phyloP scores from a whole-genome alignment of 2,329 filamentous ascomycete genomes.

The Furcasterigmium sp. region DNA sequence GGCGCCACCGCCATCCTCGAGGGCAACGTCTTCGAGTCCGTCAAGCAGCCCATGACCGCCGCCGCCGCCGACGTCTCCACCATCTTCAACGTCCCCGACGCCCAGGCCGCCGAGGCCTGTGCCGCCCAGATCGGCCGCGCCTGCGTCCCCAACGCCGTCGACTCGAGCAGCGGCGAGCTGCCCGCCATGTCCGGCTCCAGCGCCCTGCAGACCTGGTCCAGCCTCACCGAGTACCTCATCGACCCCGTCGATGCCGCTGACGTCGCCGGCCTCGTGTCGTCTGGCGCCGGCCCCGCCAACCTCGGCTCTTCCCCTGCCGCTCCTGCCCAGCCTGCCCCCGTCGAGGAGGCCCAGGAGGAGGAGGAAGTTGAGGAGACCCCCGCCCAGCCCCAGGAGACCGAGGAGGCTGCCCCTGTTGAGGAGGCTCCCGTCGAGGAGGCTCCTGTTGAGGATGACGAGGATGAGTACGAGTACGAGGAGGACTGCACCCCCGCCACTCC shows the following conservation, averaged over 20 bases:
- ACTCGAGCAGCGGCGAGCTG: conserved; percentile 15
- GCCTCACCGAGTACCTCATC: conserved; percentile 15
- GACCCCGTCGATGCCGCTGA: conserved; percentile 16
- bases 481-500: no score
- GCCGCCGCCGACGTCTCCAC: conserved; percentile 13
- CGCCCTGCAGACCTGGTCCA: conserved; percentile 11
- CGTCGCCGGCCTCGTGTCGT: conserved; percentile 16
- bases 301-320: conserved; percentile 10
- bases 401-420: no score
- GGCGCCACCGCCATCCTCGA: conserved; percentile 18
- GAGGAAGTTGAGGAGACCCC: no score
- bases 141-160: conserved; percentile 7
- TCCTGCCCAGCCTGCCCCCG: background rate
- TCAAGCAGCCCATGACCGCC: conserved; percentile 25
- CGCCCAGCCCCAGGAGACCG: no score
- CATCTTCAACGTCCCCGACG: conserved; percentile 15
- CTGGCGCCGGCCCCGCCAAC: conserved; percentile 17
- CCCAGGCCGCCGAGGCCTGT: conserved; percentile 10
- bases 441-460: no score
- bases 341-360: no score
- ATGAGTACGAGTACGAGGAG: no score
- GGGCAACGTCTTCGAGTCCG: conserved; percentile 20
- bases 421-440: no score
- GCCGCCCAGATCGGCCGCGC: conserved; percentile 6
- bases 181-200: conserved; percentile 14